Percentiles rank a stretch among this genome's conserved stretches.
phyloP scores from a whole-genome alignment of 208 protist species.

The Strigomonas galati region DNA sequence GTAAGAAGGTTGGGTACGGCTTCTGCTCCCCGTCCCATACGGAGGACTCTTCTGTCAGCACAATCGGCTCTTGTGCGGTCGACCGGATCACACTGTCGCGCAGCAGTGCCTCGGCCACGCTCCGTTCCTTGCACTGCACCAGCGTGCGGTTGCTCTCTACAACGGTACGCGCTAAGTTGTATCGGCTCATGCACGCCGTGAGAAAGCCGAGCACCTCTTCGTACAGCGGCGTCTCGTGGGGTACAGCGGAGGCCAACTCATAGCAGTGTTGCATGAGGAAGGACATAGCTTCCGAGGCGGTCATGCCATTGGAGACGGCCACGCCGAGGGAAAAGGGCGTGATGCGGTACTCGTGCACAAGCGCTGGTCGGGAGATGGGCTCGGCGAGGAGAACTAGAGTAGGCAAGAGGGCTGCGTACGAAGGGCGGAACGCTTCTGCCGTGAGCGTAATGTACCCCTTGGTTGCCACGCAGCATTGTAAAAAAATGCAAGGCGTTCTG shows the following conservation, averaged over 20 bases:
- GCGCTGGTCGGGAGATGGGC: slow-evolving; percentile 89
- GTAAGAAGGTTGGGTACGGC: slow-evolving; percentile 30
- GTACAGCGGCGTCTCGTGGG: neutral
- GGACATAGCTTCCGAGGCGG: slow-evolving; percentile 81
- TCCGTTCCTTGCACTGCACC: slow-evolving; percentile 62
- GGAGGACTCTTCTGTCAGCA: slow-evolving; percentile 27
- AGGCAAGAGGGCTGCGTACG: slow-evolving; percentile 38
- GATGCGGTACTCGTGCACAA: slow-evolving; percentile 98
- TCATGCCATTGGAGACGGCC: slow-evolving; percentile 94
- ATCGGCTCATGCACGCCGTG: slow-evolving; percentile 68
- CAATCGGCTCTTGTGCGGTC: slow-evolving; percentile 29
- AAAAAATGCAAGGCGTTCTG: slow-evolving; percentile 51
- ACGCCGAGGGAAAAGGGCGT: slow-evolving; percentile 97
- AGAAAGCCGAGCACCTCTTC: slow-evolving; percentile 48
- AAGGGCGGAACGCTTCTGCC: slow-evolving; percentile 67
- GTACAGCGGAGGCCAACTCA: slow-evolving; percentile 21
- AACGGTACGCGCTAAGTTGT: slow-evolving; percentile 76
- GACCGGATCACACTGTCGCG: slow-evolving; percentile 51
- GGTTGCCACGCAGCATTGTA: slow-evolving; percentile 38
- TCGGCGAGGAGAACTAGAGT: slow-evolving; percentile 89
- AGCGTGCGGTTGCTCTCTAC: slow-evolving; percentile 53
- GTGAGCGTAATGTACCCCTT: slow-evolving; percentile 61
- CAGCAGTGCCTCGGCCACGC: slow-evolving; percentile 48
- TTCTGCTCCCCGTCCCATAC: slow-evolving; percentile 24
- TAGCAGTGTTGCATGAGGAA: slow-evolving; percentile 87